Evolutionary conservation across 2,329 filamentous ascomycete genomes (phyloP).

Genomic region (Fusarium chlamydosporum): DNA sequence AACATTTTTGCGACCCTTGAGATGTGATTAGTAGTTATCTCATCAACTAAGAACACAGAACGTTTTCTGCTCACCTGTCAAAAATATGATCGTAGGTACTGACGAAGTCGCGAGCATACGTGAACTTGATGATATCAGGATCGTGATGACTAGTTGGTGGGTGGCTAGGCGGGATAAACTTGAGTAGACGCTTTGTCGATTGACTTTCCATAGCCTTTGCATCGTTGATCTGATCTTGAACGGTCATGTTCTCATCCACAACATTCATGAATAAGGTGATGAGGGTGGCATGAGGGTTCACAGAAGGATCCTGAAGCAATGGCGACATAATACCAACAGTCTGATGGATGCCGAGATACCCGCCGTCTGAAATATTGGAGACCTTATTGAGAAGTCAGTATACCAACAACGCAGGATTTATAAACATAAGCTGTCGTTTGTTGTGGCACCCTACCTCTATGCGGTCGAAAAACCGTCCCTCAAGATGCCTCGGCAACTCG

Average conservation of each 20-base stretch:
- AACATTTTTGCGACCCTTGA: neutral
- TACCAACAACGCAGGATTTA: too few relatives aligned
- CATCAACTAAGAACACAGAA: neutral
- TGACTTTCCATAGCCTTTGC: neutral
- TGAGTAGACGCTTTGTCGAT: neutral
- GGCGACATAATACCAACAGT: neutral
- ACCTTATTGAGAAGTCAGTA: constrained; percentile 1
- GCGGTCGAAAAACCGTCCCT: constrained; percentile 5
- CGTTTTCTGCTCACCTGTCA: neutral
- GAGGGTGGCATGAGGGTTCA: constrained; percentile 29
- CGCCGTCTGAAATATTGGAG: constrained; percentile 18
- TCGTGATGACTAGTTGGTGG: neutral
- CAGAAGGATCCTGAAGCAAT: constrained; percentile 1
- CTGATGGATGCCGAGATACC: neutral
- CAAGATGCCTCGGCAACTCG: neutral
- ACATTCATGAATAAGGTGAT: constrained; percentile 26
- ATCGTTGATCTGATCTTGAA: neutral
- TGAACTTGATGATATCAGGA: constrained; percentile 2
- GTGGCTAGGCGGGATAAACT: neutral
- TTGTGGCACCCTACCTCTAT: constrained; percentile 11
- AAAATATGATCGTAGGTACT: neutral
- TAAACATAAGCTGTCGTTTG: accelerated
- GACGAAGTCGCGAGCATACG: neutral
- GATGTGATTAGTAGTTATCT: neutral
- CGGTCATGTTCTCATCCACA: neutral